Percentiles rank a stretch among this genome's conserved stretches.
phyloP scores from a whole-genome alignment of 345 rosid genomes.

The Syzygium aromaticum region DNA sequence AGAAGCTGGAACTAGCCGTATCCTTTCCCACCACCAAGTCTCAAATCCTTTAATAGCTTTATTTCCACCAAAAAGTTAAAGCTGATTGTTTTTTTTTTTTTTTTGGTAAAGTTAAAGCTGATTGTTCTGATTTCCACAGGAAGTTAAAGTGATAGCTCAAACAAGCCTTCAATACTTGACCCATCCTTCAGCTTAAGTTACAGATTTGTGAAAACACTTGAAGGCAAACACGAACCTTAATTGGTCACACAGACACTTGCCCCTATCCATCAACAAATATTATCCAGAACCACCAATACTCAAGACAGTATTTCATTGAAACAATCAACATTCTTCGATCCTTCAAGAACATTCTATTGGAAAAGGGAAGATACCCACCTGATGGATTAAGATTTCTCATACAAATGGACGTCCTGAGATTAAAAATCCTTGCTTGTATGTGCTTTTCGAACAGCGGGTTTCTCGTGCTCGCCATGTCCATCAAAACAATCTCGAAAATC shows the following conservation, averaged over 20 bases:
- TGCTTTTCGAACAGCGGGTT: constrained; percentile 79
- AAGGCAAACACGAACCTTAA: background rate
- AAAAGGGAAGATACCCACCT: constrained; percentile 28
- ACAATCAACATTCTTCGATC: background rate
- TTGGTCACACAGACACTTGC: background rate
- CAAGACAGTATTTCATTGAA: background rate
- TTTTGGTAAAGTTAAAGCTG: too few species aligned
- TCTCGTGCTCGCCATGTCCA: constrained; percentile 77
- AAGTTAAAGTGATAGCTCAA: background rate
- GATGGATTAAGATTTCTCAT: constrained; percentile 97
- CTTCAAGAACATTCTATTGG: background rate
- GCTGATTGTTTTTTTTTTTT: background rate
- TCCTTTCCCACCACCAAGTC: background rate
- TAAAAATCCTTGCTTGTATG: constrained; percentile 73
- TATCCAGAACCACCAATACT: background rate
- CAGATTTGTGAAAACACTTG: background rate
- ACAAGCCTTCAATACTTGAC: background rate
- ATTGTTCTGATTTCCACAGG: background rate
- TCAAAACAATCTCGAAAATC: constrained; percentile 85
- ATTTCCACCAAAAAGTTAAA: background rate
- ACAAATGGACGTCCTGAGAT: constrained; percentile 65
- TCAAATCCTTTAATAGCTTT: background rate
- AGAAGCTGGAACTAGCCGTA: background rate
- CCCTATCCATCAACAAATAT: background rate
- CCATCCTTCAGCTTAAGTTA: background rate